phyloP scores from a whole-genome alignment of 2,329 filamentous ascomycete species.

The Endothia cerciana region DNA sequence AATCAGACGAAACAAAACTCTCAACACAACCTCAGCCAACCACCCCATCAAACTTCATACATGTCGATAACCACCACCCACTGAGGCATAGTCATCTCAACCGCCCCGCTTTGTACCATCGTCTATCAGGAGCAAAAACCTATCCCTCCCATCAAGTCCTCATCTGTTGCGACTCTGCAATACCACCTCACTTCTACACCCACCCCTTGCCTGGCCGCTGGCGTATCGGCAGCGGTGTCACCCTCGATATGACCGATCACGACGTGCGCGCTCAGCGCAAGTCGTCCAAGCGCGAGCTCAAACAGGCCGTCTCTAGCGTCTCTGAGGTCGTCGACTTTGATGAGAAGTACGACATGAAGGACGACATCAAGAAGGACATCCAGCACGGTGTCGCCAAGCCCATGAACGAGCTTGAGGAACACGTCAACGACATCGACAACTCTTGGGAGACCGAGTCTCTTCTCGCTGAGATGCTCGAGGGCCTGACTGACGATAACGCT shows the following conservation, averaged over 20 bases:
- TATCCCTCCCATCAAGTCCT: not conserved
- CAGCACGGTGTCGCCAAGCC: slow-evolving; percentile 30
- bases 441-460: slow-evolving; percentile 68
- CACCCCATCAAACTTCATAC: not conserved
- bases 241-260: slow-evolving; percentile 10
- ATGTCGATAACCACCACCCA: slow-evolving; percentile 3
- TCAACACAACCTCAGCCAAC: not conserved
- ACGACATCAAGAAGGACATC: slow-evolving; percentile 28
- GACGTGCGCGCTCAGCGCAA: not conserved
- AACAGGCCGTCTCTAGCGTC: slow-evolving; percentile 20
- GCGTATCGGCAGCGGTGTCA: not conserved
- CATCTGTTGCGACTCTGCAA: not conserved
- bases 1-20: not conserved
- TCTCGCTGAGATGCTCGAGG: slow-evolving; percentile 65
- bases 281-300: slow-evolving; percentile 1
- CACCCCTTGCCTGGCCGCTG: not conserved
- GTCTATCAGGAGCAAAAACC: not conserved
- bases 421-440: slow-evolving; percentile 55
- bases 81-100: not conserved
- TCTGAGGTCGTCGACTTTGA: slow-evolving; percentile 27
- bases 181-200: not conserved
- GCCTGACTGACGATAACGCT: slow-evolving; percentile 56
- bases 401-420: slow-evolving; percentile 52
- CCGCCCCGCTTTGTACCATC: not conserved
- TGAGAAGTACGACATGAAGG: slow-evolving; percentile 22